Conservation (phyloP, 331 rosid species). For the Spiraea crenata region DNA sequence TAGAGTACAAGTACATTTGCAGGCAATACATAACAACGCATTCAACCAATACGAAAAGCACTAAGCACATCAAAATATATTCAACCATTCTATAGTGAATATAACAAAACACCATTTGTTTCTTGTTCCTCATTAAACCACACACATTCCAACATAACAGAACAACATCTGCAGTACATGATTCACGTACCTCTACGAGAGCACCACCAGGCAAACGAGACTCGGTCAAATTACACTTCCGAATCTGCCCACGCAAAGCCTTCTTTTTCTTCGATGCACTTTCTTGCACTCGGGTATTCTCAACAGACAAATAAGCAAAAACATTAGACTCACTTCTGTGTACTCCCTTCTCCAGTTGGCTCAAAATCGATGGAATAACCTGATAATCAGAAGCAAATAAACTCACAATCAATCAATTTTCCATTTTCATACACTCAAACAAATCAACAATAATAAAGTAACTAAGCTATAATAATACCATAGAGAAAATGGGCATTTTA, state of each 20-base stretch:
- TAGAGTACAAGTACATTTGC: background rate
- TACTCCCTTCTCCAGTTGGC: slow-evolving; percentile 23
- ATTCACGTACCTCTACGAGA: slow-evolving; percentile 57
- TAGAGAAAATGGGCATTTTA: slow-evolving; percentile 57
- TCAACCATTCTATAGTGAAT: background rate
- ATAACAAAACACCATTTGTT: background rate
- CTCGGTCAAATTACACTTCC: slow-evolving; percentile 74
- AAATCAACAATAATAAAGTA: background rate
- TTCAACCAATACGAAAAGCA: background rate
- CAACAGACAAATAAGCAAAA: slow-evolving; percentile 67
- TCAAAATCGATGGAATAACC: slow-evolving; percentile 71
- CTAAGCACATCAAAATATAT: background rate
- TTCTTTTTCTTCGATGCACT: slow-evolving; percentile 11
- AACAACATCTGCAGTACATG: background rate
- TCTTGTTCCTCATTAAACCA: background rate
- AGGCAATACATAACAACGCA: background rate
- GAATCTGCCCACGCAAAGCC: slow-evolving; percentile 52
- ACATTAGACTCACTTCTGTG: slow-evolving; percentile 7
- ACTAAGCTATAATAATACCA: slow-evolving; percentile 43
- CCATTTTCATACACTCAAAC: background rate
- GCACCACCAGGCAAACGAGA: slow-evolving; percentile 37
- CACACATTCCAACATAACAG: background rate
- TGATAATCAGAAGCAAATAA: slow-evolving; percentile 25
- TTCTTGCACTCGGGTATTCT: slow-evolving; percentile 27
- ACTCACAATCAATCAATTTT: background rate